Evolutionary conservation across 768 basidiomycete species (phyloP), one percentile per base, ranked within the genome.

Genomic region (Hortiboletus campestris): DNA sequence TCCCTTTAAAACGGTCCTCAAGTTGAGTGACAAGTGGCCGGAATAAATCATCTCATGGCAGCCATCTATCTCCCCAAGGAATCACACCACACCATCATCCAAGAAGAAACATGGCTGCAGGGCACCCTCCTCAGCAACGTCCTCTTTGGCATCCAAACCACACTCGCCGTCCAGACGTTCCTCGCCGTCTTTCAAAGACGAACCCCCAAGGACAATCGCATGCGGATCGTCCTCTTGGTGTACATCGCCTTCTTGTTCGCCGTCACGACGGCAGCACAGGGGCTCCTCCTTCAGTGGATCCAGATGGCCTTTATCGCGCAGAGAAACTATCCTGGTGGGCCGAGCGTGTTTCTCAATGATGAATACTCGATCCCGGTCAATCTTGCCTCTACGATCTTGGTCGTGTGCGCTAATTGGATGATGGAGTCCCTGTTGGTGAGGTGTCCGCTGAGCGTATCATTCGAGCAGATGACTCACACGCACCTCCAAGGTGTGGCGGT

Each of bases 401-500:
- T 13, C 17, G 51, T 61, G 12, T 45, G 17, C 25, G 19, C 52
- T 1, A 58, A 51, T 32, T 59, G 59, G 59, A 49, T 58, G 40
- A 59, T 53, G 51, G 55, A 57, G 29, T 42, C 48, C 16, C 6
- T 53, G 34, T 31, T 58, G 53, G 42, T 46, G 34, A 51, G 40
- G 2, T 35, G 6, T 28, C 19, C 12, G 10, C 7, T 28, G 17
- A 29, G 16, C 20, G n/a, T 12, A 19, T 31, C 48, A n/a, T 35
- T 19, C 14, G 20, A 35, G 20, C 19, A 7, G 28, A 42, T 22
- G 5, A 16, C 44, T 57, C 17, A 47, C 32, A 25, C 12, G 4
- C 28, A 25, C 13, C 40, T 36, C 9, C 19, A 77, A 56, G 78
- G 63, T 80, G 31, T 80, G 77, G 77, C 67, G 78, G 19, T 80